Base-by-base conservation (phyloP, 345 rosid genomes). In the Eucalyptus erythrocorys region DNA sequence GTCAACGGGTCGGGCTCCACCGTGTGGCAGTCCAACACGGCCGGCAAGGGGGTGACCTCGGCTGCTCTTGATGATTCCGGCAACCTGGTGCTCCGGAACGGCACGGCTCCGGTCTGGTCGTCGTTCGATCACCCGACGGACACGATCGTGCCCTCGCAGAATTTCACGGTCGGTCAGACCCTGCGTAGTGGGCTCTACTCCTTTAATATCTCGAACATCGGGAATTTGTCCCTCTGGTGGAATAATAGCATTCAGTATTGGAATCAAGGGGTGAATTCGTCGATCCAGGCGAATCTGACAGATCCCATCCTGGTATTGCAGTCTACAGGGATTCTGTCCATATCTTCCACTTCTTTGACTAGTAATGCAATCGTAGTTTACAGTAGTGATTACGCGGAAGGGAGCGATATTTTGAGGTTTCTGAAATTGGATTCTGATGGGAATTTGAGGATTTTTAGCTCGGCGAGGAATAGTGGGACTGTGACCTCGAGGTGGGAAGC, bases 401-500 rank as follows among this genome's bases (percentile, higher is more conserved):
- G 92, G 59, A 89, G 68, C 86, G 89, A 90, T 53, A 88, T 92
- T 30, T 93, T 96, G 85, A 94, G 98, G 94, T 93, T 93, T 61
- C 85, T 96, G 89, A 94, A 89, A 90, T 81, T 96, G 79, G 94
- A 91, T 57, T 42, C 85, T 37, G 96, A 95, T 91, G 98, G 98
- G 87, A 96, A 96, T 66, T 85, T 96, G 90, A 94, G 92, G 89
- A 96, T 96, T 16, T 96, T 93, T 45, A 93, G 95, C 59, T 90
- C 92, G 14, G 81, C 48, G 26, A 88, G 84, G 47, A 91, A 88
- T 59, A 87, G 47, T 87, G 93, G 92, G 24, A 90, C 85, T 87
- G 42, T 64, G 40, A 71, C 79, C 21, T 24, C 68, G 79, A 90
- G 90, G 84, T 96, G 97, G 98, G 89, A 93, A 6, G 96, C 94